phyloP scores from a whole-genome alignment of 768 basidiomycete species.

The Termitomyces sp. region DNA sequence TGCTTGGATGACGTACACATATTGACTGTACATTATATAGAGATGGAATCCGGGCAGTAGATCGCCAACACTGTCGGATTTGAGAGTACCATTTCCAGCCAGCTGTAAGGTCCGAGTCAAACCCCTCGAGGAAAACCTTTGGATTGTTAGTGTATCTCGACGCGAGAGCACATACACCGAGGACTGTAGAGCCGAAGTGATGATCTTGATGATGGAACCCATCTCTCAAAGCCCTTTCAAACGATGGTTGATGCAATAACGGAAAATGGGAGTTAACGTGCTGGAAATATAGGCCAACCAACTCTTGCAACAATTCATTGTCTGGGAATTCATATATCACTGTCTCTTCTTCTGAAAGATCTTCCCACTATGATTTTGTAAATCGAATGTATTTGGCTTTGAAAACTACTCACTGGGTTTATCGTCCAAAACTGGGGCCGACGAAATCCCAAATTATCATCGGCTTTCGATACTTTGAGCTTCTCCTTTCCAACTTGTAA shows the following conservation, averaged over 20 bases:
- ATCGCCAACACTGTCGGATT: slow-evolving; percentile 58
- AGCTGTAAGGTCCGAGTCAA: slow-evolving; percentile 37
- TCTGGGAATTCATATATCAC: slow-evolving; percentile 40
- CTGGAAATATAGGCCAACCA: slow-evolving; percentile 60
- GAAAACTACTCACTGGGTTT: slow-evolving; percentile 11
- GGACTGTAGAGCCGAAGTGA: slow-evolving; percentile 52
- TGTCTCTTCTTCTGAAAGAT: slow-evolving; percentile 18
- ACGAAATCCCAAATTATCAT: background rate
- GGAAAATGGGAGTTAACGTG: slow-evolving; percentile 50
- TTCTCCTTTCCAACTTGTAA: slow-evolving; percentile 13
- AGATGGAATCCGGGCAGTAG: slow-evolving; percentile 50
- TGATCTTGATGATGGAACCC: slow-evolving; percentile 46
- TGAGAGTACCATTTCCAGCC: slow-evolving; percentile 65
- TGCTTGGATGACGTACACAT: slow-evolving; percentile 39
- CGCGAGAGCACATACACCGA: slow-evolving; percentile 64
- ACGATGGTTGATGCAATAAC: slow-evolving; percentile 65
- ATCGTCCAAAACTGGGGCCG: slow-evolving; percentile 15
- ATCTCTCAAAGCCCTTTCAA: slow-evolving; percentile 44
- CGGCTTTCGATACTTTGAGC: background rate
- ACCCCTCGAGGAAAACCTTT: slow-evolving; percentile 30
- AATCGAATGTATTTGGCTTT: background rate
- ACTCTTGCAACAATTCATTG: slow-evolving; percentile 38
- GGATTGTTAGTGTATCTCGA: slow-evolving; percentile 55
- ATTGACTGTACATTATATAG: slow-evolving; percentile 73
- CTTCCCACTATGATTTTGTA: slow-evolving; percentile 35